These are phyloP conservation scores for Solanum sitiens DNA, from an alignment of 257 asterid species.

Conservation along the genomic window DNA sequence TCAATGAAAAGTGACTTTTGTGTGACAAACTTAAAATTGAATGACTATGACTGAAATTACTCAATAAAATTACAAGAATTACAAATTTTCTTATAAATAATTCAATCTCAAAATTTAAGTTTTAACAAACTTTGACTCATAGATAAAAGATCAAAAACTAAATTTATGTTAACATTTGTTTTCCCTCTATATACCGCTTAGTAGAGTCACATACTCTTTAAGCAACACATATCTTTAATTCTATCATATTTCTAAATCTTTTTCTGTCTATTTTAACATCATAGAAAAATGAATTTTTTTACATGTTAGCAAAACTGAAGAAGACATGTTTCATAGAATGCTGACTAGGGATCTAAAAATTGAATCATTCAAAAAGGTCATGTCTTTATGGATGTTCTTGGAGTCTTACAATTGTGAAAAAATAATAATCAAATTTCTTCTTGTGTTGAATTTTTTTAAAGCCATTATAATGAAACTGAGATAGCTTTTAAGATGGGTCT, in stretches of 20 bases:
- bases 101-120: background rate
- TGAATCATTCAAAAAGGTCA: background rate
- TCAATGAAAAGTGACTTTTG: background rate
- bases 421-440: background rate
- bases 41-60: too few relatives aligned
- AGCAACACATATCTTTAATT: too few relatives aligned
- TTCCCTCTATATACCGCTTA: background rate
- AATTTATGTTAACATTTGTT: background rate
- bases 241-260: too few relatives aligned
- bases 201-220: background rate
- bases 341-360: background rate
- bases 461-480: background rate
- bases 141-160: too few relatives aligned
- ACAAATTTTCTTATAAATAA: background rate
- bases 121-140: background rate
- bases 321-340: background rate
- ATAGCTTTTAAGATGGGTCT: background rate
- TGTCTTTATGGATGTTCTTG: slow-evolving; percentile 1
- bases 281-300: too few relatives aligned
- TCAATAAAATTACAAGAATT: background rate
- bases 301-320: background rate
- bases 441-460: background rate
- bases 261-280: background rate
- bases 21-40: background rate
- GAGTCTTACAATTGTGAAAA: background rate